Evolutionary conservation across 1,284 basidiomycete genomes (phyloP).

Genomic region (Crepidotus sp.): DNA sequence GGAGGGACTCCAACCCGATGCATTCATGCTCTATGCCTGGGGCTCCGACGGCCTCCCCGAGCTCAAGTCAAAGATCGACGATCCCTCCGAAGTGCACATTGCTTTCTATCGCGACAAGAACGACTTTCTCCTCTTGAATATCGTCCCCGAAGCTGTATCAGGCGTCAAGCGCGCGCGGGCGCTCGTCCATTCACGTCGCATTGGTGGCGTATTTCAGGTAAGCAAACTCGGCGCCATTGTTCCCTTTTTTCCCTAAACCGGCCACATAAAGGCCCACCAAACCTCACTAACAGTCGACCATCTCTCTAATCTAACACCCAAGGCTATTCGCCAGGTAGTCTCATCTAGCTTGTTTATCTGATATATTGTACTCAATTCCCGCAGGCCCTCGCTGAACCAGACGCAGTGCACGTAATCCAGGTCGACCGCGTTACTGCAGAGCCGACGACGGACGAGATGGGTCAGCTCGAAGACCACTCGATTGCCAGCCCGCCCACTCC

Average conservation of each 20-base stretch:
- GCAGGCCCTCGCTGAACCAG: slow-evolving; percentile 23
- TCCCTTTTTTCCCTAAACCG: slow-evolving; percentile 3
- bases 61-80: slow-evolving; percentile 32
- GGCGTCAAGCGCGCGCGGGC: slow-evolving; percentile 34
- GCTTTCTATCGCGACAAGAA: slow-evolving; percentile 34
- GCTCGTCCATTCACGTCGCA: slow-evolving; percentile 36
- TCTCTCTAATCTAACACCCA: slow-evolving; percentile 32
- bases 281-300: slow-evolving; percentile 35
- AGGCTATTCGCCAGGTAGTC: slow-evolving; percentile 24
- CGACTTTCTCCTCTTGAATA: slow-evolving; percentile 34
- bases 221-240: slow-evolving; percentile 18
- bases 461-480: slow-evolving; percentile 3
- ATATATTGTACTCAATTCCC: not conserved
- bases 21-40: slow-evolving; percentile 29
- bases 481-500: slow-evolving; percentile 5
- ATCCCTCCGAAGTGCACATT: slow-evolving; percentile 29
- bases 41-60: slow-evolving; percentile 34
- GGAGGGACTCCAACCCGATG: slow-evolving; percentile 23
- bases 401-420: slow-evolving; percentile 23
- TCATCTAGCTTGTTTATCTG: not conserved
- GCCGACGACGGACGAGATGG: slow-evolving; percentile 11
- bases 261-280: slow-evolving; percentile 30
- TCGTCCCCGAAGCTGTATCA: slow-evolving; percentile 32
- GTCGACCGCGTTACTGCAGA: slow-evolving; percentile 20
- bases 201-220: slow-evolving; percentile 37